A percentile compares a stretch with the other conserved stretches of the same genome.
Conservation (phyloP, 2,329 filamentous ascomycete species). For the Fusarium oligoseptatum region DNA sequence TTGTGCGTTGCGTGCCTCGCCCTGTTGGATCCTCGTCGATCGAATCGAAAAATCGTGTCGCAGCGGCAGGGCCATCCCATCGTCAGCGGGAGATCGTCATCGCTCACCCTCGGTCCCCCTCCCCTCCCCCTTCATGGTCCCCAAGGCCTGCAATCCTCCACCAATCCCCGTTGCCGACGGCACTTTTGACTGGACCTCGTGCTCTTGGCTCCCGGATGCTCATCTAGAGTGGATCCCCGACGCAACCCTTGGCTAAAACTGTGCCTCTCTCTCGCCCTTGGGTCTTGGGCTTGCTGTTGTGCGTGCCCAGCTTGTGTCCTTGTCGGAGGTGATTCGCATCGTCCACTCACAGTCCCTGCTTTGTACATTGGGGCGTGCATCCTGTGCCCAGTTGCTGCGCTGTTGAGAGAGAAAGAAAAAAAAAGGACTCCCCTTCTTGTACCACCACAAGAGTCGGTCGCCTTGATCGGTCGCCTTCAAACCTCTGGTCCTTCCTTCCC, state of each 20-base stretch:
- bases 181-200: conserved; percentile 10
- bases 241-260: background rate
- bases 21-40: conserved; percentile 27
- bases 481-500: background rate
- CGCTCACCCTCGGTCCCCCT: conserved; percentile 10
- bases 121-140: background rate
- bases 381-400: background rate
- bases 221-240: conserved; percentile 19
- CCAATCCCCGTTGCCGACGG: conserved; percentile 17
- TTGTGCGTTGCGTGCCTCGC: background rate
- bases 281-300: background rate
- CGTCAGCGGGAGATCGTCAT: conserved; percentile 45
- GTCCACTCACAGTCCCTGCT: background rate
- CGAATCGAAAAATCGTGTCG: conserved; percentile 36
- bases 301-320: background rate
- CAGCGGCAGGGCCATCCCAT: conserved; percentile 30
- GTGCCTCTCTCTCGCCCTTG: background rate
- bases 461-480: conserved; percentile 15
- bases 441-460: conserved; percentile 6
- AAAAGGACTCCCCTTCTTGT: conserved; percentile 14
- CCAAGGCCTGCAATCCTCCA: conserved; percentile 5
- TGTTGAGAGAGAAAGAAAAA: background rate
- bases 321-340: background rate
- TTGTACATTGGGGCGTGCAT: conserved; percentile 6
- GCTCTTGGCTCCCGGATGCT: conserved; percentile 6